Percentiles rank a stretch among this genome's conserved stretches.
Conservation (phyloP, 2,329 filamentous ascomycete species). For the Alternaria sp. region DNA sequence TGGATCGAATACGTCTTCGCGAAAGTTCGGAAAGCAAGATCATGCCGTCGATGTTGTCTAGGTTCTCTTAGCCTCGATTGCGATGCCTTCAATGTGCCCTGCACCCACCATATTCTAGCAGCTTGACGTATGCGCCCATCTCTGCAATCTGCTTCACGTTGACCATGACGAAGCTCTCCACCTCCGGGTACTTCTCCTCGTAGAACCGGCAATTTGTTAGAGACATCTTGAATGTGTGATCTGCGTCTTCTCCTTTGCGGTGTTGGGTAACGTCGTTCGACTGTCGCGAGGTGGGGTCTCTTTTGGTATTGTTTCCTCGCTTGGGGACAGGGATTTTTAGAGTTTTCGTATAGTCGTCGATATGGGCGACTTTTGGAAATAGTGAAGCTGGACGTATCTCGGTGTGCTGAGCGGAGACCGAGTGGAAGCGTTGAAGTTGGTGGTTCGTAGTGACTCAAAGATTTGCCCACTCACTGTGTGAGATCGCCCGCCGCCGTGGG, state of each 20-base stretch:
- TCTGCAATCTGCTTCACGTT: conserved; percentile 99
- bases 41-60: conserved; percentile 99
- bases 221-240: conserved; percentile 72
- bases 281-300: conserved; percentile 16
- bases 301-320: conserved; percentile 3
- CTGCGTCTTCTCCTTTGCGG: conserved; percentile 19
- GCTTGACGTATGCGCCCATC: conserved; percentile 99
- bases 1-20: conserved; percentile 95
- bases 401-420: conserved; percentile 8
- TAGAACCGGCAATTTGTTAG: conserved; percentile 97
- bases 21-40: conserved; percentile 98
- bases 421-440: conserved; percentile 13
- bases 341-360: neutral
- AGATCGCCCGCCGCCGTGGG: conserved; percentile 29
- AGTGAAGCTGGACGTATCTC: neutral
- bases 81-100: neutral
- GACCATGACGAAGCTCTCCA: conserved; percentile 99
- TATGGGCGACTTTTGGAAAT: neutral
- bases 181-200: conserved; percentile 96
- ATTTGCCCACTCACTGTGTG: conserved; percentile 37
- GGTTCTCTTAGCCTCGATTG: conserved; percentile 14
- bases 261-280: conserved; percentile 15
- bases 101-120: conserved; percentile 79
- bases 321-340: neutral
- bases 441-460: conserved; percentile 34